Percentiles rank a stretch among this genome's conserved stretches.
phyloP scores from a whole-genome alignment of 2,329 filamentous ascomycete species.

The Mycosphaerella sp. region DNA sequence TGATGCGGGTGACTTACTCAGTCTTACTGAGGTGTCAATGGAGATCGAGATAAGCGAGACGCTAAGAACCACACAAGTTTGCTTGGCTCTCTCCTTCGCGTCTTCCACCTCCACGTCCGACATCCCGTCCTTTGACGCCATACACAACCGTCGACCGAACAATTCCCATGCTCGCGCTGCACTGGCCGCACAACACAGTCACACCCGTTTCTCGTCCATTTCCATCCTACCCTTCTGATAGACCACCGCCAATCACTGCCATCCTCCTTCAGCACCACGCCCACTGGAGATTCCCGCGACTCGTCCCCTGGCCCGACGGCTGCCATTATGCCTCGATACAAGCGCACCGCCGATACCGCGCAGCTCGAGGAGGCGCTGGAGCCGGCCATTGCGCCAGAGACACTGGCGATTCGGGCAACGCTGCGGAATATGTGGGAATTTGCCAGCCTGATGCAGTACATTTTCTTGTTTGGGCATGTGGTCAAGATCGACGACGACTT shows the following conservation, averaged over 20 bases:
- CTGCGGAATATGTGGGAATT: constrained; percentile 95
- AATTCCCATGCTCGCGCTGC: not conserved
- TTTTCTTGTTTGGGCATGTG: constrained; percentile 79
- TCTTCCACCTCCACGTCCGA: too few species aligned
- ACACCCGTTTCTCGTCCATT: not conserved
- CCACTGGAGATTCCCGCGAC: not conserved
- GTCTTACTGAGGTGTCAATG: too few species aligned
- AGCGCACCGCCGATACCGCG: constrained; percentile 51
- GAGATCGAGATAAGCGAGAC: too few species aligned
- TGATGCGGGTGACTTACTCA: too few species aligned
- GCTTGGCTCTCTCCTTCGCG: too few species aligned
- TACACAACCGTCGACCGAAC: not conserved
- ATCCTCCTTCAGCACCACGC: not conserved
- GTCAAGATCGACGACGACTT: constrained; percentile 86
- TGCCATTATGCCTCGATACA: constrained; percentile 47
- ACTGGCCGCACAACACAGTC: not conserved
- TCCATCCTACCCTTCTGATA: not conserved
- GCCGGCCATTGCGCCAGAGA: constrained; percentile 23
- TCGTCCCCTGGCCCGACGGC: not conserved
- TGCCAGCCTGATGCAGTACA: constrained; percentile 87
- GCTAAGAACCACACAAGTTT: too few species aligned
- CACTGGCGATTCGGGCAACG: constrained; percentile 51
- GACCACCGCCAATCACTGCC: not conserved
- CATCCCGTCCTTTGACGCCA: not conserved
- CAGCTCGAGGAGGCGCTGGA: constrained; percentile 37